Conservation (phyloP, 2,329 filamentous ascomycete genomes). For the Rutstroemia sp. region DNA sequence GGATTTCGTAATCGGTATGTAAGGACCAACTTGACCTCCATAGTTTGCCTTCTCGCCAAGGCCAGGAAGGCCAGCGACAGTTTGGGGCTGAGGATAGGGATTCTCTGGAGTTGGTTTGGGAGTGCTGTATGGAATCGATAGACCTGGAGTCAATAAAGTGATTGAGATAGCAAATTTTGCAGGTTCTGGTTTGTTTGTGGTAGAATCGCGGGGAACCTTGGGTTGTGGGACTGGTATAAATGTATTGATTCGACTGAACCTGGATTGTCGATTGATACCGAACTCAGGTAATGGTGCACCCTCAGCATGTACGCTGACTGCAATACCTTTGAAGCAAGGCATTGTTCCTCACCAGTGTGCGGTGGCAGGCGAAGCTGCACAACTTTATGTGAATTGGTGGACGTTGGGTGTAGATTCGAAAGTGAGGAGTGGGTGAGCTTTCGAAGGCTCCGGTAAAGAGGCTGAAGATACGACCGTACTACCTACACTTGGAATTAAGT, state of each 20-base stretch:
- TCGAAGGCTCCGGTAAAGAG: slow-evolving; percentile 6
- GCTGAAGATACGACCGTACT: not conserved
- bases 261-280: slow-evolving; percentile 89
- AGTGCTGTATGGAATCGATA: slow-evolving; percentile 87
- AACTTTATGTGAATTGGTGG: slow-evolving; percentile 9
- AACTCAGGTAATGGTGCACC: slow-evolving; percentile 80
- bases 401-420: not conserved
- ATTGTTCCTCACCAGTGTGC: slow-evolving; percentile 34
- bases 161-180: slow-evolving; percentile 98
- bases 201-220: slow-evolving; percentile 57
- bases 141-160: slow-evolving; percentile 80
- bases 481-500: no score
- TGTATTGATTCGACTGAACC: slow-evolving; percentile 85
- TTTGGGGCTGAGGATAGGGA: slow-evolving; percentile 73
- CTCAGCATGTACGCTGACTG: slow-evolving; percentile 88
- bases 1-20: slow-evolving; percentile 85
- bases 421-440: slow-evolving; percentile 6
- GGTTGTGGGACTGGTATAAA: slow-evolving; percentile 95
- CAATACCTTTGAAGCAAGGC: slow-evolving; percentile 99
- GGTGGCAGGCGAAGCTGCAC: slow-evolving; percentile 21
- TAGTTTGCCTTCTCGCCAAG: slow-evolving; percentile 44
- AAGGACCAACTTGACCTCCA: slow-evolving; percentile 62
- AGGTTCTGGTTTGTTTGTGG: slow-evolving; percentile 72
- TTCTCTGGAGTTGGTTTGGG: slow-evolving; percentile 72
- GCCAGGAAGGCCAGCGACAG: slow-evolving; percentile 65